Conservation (phyloP, 305 asterid species). For the Solanum hybrid region DNA sequence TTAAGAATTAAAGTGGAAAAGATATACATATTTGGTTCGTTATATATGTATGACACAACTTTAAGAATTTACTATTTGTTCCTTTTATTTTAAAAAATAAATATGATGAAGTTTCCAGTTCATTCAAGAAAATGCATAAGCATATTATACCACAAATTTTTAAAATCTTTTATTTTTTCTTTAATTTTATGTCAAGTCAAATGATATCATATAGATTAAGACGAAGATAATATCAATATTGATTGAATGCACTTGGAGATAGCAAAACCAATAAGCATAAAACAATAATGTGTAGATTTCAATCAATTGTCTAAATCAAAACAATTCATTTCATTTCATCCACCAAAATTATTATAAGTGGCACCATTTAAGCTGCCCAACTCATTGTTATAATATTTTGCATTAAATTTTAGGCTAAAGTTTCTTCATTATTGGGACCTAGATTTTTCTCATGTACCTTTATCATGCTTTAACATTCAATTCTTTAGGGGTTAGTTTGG, state of each 20-base stretch:
- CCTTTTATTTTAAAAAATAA: too few species aligned
- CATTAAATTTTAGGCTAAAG: background rate
- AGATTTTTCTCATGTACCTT: background rate
- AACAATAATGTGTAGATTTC: background rate
- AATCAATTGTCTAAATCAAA: background rate
- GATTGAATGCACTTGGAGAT: background rate
- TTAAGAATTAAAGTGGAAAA: background rate
- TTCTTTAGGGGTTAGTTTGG: background rate
- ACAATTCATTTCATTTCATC: background rate
- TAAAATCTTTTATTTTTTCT: rapidly evolving
- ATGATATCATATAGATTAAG: too few species aligned
- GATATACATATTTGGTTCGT: background rate
- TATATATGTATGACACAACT: background rate
- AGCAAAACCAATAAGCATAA: background rate
- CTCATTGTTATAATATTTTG: background rate
- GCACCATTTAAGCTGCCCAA: background rate
- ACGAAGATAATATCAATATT: background rate
- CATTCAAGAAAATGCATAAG: background rate
- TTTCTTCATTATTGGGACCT: background rate
- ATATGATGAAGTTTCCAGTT: background rate
- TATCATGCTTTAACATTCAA: background rate
- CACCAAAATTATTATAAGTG: background rate
- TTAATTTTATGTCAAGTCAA: too few species aligned
- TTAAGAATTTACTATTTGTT: background rate
- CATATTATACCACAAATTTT: too few species aligned